Base-by-base conservation (phyloP, 495 filamentous ascomycete species). In the Xanthoparmelia taractica region DNA sequence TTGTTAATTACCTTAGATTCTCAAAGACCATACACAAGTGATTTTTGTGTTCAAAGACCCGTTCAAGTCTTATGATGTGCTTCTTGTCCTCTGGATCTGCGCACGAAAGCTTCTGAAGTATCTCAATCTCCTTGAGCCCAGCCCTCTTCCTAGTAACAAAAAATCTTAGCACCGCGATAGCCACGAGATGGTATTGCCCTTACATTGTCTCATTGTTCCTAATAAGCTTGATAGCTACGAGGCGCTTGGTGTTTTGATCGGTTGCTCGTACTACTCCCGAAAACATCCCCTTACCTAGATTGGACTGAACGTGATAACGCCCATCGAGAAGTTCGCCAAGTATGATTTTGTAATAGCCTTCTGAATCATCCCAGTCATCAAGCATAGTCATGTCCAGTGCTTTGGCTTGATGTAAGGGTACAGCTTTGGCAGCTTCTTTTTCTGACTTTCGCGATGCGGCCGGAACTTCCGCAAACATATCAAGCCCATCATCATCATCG, bases 11-110 rank as follows among this genome's bases (percentile, higher is more conserved):
- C 74, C 73, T 84, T 41, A 98, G 80, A 69, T 96, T 93, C 75
- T 98, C 94, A 74, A 97, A 98, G 1, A 92, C 92, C 79, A 98
- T 87, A 74, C 94, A 97, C 59, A 98, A 76, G 75, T 98, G 94
- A 15, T 85, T 86, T 77, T 96, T 97, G 76, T 96, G 91, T 66
- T 97, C 91, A 69, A 98, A 98, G 54, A 82, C 78, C 47, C 91
- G 82, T 70, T 93, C 85, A 45, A 97, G 85, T 65, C 89, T 87
- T 67, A 98, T 87, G 60, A 97, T 78, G 71, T 98, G 92, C 73
- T 92, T 95, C 76, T 91, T 94, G 75, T 94, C 87, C 23, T 94
- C 89, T 10, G 89, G 88, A 70, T 98, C 94, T 25, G 88, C 86
- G 25, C 83, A 83, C 50, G 84, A 87, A 33, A 98, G 80, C 68